Conservation (phyloP, 2,329 filamentous ascomycete genomes). For the Cladosporium sphaerospermum region DNA sequence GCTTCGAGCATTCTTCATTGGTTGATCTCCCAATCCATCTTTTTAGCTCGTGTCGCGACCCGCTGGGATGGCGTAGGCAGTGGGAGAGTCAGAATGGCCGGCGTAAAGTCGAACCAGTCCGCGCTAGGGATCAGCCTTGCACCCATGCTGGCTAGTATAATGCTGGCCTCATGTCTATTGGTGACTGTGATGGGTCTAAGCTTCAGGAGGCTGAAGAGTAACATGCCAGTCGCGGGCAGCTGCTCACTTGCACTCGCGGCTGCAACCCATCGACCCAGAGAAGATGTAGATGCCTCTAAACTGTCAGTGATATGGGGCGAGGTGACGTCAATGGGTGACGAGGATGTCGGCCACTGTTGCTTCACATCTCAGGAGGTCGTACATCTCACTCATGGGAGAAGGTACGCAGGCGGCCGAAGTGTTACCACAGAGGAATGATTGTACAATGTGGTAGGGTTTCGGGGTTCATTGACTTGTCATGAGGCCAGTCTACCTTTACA, state of each 20-base stretch:
- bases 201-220: conserved; percentile 9
- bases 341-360: conserved; percentile 15
- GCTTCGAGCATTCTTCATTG: conserved; percentile 34
- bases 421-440: too few relatives aligned
- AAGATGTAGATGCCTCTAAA: conserved; percentile 16
- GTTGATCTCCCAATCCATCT: conserved; percentile 40
- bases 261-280: conserved; percentile 14
- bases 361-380: conserved; percentile 13
- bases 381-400: background rate
- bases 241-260: conserved; percentile 19
- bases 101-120: background rate
- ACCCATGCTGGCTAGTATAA: conserved; percentile 1
- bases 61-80: background rate
- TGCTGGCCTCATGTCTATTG: background rate
- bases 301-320: conserved; percentile 19
- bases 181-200: conserved; percentile 7
- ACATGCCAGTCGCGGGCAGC: conserved; percentile 17
- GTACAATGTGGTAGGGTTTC: too few relatives aligned
- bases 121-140: background rate
- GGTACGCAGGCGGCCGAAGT: background rate
- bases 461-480: background rate
- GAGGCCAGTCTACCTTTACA: background rate
- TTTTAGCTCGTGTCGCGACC: conserved; percentile 31
- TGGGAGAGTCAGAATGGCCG: background rate
- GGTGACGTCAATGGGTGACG: background rate